Conservation (phyloP, 495 filamentous ascomycete species). For the Sporormia fimetaria region DNA sequence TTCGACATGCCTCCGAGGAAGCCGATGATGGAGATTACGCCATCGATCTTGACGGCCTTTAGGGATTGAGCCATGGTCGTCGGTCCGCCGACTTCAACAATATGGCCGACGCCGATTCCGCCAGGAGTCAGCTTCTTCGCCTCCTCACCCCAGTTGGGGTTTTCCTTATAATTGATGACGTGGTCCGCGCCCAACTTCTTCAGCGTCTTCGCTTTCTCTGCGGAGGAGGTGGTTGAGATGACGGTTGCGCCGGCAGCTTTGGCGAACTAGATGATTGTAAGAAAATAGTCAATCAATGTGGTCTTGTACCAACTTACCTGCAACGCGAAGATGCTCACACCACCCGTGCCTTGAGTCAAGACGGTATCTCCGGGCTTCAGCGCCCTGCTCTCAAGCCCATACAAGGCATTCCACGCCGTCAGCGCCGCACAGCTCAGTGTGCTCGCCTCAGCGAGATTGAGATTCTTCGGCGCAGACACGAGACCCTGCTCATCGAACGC, state of each 20-base stretch:
- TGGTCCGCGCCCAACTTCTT: slow-evolving; percentile 83
- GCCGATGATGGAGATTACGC: slow-evolving; percentile 37
- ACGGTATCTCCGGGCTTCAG: slow-evolving; percentile 60
- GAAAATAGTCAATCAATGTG: background rate
- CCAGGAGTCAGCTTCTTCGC: slow-evolving; percentile 41
- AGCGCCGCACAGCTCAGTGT: slow-evolving; percentile 63
- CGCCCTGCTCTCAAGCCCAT: slow-evolving; percentile 46
- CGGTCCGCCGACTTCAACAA: slow-evolving; percentile 40
- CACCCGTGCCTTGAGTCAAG: slow-evolving; percentile 71
- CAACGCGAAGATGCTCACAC: slow-evolving; percentile 66
- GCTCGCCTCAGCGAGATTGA: slow-evolving; percentile 51
- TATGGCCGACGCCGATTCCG: slow-evolving; percentile 45
- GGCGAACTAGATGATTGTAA: slow-evolving; percentile 47
- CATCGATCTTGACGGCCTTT: slow-evolving; percentile 33
- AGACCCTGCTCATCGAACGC: slow-evolving; percentile 59
- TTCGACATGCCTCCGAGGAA: slow-evolving; percentile 32
- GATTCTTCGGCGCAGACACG: slow-evolving; percentile 51
- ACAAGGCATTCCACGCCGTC: slow-evolving; percentile 76
- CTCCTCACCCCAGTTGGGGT: slow-evolving; percentile 33
- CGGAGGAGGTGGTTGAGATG: slow-evolving; percentile 66
- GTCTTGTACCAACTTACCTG: slow-evolving; percentile 39
- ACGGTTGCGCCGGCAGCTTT: slow-evolving; percentile 72
- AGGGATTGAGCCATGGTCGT: slow-evolving; percentile 34
- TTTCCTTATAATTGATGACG: slow-evolving; percentile 40
- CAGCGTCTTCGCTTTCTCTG: slow-evolving; percentile 52